phyloP scores from a whole-genome alignment of 805 yeast genomes.

The Pichia membranifaciens region DNA sequence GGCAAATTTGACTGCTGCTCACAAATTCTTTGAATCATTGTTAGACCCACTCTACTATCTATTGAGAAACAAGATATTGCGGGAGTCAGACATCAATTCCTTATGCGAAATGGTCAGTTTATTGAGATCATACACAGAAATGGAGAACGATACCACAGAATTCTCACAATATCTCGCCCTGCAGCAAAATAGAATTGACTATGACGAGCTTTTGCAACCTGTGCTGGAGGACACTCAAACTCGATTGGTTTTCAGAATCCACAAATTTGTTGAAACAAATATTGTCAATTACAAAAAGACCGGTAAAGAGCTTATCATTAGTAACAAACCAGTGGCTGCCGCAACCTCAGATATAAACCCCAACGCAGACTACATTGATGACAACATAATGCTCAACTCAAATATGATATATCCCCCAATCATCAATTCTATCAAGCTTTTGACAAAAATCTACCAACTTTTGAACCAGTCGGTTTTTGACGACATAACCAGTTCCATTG shows the following conservation, averaged over 20 bases:
- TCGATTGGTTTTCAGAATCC: conserved; percentile 73
- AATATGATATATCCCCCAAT: conserved; percentile 57
- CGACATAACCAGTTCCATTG: conserved; percentile 80
- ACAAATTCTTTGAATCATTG: conserved; percentile 54
- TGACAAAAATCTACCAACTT: conserved; percentile 75
- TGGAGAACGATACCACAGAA: conserved; percentile 37
- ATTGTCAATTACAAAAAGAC: conserved; percentile 63
- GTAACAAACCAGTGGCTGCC: conserved; percentile 32
- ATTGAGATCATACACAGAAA: conserved; percentile 60
- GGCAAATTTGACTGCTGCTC: conserved; percentile 34
- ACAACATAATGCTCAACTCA: not conserved
- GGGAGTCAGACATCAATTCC: conserved; percentile 60
- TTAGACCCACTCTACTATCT: conserved; percentile 76
- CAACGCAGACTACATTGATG: not conserved
- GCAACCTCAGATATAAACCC: not conserved
- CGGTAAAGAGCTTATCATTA: conserved; percentile 60
- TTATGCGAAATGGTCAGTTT: conserved; percentile 73
- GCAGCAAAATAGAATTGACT: conserved; percentile 32
- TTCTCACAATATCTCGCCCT: conserved; percentile 4
- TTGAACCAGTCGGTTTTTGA: conserved; percentile 76
- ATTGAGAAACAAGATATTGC: conserved; percentile 58
- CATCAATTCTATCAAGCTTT: conserved; percentile 56
- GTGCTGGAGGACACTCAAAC: conserved; percentile 73
- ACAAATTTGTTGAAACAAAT: conserved; percentile 62
- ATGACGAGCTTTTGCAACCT: conserved; percentile 61